Evolutionary conservation across 2,329 filamentous ascomycete species (phyloP).

Genomic region (Huntiella bhutanensis): DNA sequence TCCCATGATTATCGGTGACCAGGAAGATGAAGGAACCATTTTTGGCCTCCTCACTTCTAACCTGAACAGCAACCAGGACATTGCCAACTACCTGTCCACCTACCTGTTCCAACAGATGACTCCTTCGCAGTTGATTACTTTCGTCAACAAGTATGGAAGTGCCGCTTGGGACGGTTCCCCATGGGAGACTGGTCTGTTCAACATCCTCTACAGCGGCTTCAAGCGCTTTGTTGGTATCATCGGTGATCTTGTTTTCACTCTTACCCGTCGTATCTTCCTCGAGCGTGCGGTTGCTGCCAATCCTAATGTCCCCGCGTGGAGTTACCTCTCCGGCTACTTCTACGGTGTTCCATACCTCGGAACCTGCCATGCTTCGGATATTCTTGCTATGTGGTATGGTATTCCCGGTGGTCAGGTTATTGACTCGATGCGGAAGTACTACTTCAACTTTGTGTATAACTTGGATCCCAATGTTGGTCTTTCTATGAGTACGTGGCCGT

Average conservation of each 20-base stretch:
- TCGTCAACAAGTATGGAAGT: constrained; percentile 33
- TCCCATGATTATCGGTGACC: constrained; percentile 43
- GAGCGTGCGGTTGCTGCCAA: constrained; percentile 20
- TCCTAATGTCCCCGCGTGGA: constrained; percentile 34
- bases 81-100: constrained; percentile 32
- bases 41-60: constrained; percentile 41
- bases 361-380: constrained; percentile 41
- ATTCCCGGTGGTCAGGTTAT: constrained; percentile 29
- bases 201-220: constrained; percentile 46
- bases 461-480: constrained; percentile 32
- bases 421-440: constrained; percentile 32
- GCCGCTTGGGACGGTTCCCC: constrained; percentile 38
- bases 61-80: constrained; percentile 31
- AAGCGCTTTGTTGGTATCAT: constrained; percentile 44
- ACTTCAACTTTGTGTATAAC: constrained; percentile 37
- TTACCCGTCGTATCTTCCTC: constrained; percentile 25
- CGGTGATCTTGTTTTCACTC: constrained; percentile 40
- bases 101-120: constrained; percentile 29
- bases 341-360: constrained; percentile 41
- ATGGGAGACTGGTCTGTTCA: constrained; percentile 35
- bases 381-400: constrained; percentile 36
- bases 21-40: constrained; percentile 48
- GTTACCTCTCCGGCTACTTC: constrained; percentile 40
- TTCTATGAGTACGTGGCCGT: constrained; percentile 15
- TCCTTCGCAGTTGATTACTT: constrained; percentile 22